Evolutionary conservation across 441 rosid species (phyloP), one percentile per base, ranked within the genome.

Genomic region (Eutrema salsugineum): DNA sequence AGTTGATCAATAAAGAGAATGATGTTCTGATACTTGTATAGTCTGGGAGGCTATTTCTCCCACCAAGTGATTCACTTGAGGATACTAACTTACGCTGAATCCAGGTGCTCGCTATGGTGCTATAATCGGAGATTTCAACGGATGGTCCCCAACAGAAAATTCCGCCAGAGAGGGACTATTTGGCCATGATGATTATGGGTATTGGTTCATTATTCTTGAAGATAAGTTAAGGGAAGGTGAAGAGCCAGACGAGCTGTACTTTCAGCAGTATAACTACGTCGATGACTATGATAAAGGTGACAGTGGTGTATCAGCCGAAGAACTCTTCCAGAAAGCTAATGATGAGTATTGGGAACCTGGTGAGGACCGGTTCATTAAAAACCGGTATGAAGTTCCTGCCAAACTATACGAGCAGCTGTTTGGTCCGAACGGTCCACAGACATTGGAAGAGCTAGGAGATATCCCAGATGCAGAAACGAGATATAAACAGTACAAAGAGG

Each of bases 321-420:
- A 92, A 81, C 70, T 88, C 56, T 85, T 92, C 58, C 77, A 89
- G 79, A 92, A 68, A 80, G 87, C 97, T 65, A 87, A 88, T 62
- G 99, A 95, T 79, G 96, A 95, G 58, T 95, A 92, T 70, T 95
- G 98, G 98, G 99, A 95, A 81, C 98, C 98, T 67, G 99, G 98
- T 27, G 99, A 95, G 81, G 98, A 95, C 63, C 78, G 87, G 35
- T 90, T 83, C 66, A 80, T 95, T 9, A 91, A 92, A 51, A 78
- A 88, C 77, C 94, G 96, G 14, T 85, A 83, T 54, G 90, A 91
- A 76, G 80, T 89, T 76, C 98, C 97, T 39, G 96, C 99, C 39
- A 95, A 95, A 80, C 78, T 95, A 17, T 95, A 92, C 70, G 98
- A 95, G 84, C 85, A 90, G 77, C 59, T 91, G 70, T 95, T 92